These are phyloP conservation scores for Reticulascus tulasneorum DNA, from an alignment of 2,329 filamentous ascomycete species.

Conservation along the genomic window DNA sequence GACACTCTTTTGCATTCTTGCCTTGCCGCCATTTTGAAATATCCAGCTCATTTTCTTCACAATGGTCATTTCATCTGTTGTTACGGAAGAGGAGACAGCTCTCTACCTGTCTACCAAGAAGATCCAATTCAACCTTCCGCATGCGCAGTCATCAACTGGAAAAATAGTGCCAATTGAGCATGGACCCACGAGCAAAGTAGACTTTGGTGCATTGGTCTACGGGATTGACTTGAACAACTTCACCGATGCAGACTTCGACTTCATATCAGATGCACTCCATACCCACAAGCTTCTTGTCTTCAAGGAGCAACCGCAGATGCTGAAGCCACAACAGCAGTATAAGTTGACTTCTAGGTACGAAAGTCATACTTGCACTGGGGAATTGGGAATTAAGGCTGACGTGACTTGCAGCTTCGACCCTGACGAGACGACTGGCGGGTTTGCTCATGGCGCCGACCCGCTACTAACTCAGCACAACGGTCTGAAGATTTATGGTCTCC, in stretches of 20 bases:
- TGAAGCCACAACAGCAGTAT: conserved; percentile 37
- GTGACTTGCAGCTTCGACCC: not conserved
- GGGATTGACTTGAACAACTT: conserved; percentile 31
- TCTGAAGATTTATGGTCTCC: conserved; percentile 31
- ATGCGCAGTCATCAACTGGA: conserved; percentile 19
- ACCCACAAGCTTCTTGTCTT: conserved; percentile 40
- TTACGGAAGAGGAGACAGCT: conserved; percentile 16
- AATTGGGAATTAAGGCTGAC: conserved; percentile 31
- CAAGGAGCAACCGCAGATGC: conserved; percentile 35
- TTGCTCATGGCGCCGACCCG: conserved; percentile 31
- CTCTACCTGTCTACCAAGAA: conserved; percentile 13
- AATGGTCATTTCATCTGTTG: conserved; percentile 21
- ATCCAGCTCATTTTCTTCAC: too few relatives aligned
- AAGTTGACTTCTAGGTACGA: conserved; percentile 21
- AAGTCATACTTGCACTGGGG: too few relatives aligned
- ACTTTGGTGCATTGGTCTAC: conserved; percentile 31
- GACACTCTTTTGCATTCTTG: too few relatives aligned
- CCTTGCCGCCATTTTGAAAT: too few relatives aligned
- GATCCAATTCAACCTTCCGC: conserved; percentile 18
- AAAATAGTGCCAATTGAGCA: conserved; percentile 22
- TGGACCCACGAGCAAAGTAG: conserved; percentile 22
- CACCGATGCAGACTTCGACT: conserved; percentile 30
- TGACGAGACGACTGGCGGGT: conserved; percentile 27
- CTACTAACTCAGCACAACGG: conserved; percentile 22
- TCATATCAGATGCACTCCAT: conserved; percentile 35